Conservation (phyloP, 352 stramenopile species). For the Pythium rishiriense region DNA sequence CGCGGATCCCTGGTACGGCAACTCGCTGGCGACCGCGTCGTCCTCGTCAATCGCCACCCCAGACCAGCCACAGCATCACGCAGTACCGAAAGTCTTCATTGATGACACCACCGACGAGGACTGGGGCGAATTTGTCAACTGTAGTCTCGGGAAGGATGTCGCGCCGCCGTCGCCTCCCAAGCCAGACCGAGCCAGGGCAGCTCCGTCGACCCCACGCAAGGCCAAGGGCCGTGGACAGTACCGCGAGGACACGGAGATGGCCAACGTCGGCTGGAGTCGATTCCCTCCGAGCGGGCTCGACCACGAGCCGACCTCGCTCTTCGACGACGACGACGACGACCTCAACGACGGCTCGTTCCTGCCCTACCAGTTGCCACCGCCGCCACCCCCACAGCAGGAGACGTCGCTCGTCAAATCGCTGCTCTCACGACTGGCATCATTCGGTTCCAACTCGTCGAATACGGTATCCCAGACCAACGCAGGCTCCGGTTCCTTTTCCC, state of each 20-base stretch:
- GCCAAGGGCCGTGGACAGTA: conserved; percentile 5
- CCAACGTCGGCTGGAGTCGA: conserved; percentile 16
- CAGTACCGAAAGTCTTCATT: conserved; percentile 42
- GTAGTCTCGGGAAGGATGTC: background rate
- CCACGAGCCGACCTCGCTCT: conserved; percentile 18
- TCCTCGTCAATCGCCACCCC: conserved; percentile 24
- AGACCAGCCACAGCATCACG: conserved; percentile 18
- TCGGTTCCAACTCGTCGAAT: conserved; percentile 14
- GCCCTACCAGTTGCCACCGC: conserved; percentile 9
- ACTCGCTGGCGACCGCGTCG: conserved; percentile 25
- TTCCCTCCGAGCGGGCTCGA: conserved; percentile 2
- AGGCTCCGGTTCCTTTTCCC: conserved; percentile 11
- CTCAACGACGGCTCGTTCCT: conserved; percentile 20
- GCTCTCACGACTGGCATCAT: conserved; percentile 23
- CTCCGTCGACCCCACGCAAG: background rate
- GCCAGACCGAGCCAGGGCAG: conserved; percentile 13
- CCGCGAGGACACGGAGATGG: conserved; percentile 9
- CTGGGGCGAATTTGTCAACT: conserved; percentile 67
- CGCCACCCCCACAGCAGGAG: conserved; percentile 8
- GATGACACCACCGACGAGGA: conserved; percentile 36
- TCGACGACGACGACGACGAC: conserved; percentile 27
- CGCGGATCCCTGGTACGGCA: conserved; percentile 54
- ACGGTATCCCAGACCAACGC: conserved; percentile 12
- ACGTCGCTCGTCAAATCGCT: conserved; percentile 24
- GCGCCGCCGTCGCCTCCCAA: background rate